Evolutionary conservation across 768 basidiomycete species (phyloP), one percentile per base, ranked within the genome.

Genomic region (Cubamyces sp.): DNA sequence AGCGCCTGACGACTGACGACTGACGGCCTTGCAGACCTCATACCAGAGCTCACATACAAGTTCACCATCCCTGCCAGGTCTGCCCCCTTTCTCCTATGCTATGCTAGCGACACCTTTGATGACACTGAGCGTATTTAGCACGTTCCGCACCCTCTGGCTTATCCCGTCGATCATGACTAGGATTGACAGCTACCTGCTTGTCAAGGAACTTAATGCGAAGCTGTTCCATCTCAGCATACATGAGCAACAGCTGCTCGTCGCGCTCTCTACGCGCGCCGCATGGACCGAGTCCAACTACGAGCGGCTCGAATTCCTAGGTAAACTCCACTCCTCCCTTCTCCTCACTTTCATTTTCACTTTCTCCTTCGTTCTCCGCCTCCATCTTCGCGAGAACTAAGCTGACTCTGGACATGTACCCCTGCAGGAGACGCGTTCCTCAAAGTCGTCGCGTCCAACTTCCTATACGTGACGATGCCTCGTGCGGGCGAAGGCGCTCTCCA

Each of bases 391-490:
- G 40, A 12, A 49, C n/a, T 5, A 5, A 14, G 5, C 46, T 14
- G 26, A 25, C 9, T 2, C n/a, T 40, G 21, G 18, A 8, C 18
- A 62, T 46, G 5, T 3, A 23, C 6, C 14, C 12, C 1, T 2
- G 28, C 66, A 87, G 92, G 93, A 30, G 94, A 95, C 74, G 84
- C 91, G 23, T 91, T 91, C 71, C 76, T 96, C 64, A 96, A 96
- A 74, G 88, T 88, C 69, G 73, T 94, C 48, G 80, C 86, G 7
- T 88, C 91, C 12, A 78, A 87, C 60, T 90, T 90, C 70, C 81
- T 89, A 30, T 93, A 89, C 69, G 88, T 88, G 47, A 83, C 82
- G 26, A 80, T 86, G 66, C 89, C 91, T 5, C 76, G 78, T 11
- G 77, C 81, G 46, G 81, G 80, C 64, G 92, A 93, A 73, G 87